Evolutionary conservation across 1,284 basidiomycete genomes (phyloP).

Genomic region (Phlebopus sp.): DNA sequence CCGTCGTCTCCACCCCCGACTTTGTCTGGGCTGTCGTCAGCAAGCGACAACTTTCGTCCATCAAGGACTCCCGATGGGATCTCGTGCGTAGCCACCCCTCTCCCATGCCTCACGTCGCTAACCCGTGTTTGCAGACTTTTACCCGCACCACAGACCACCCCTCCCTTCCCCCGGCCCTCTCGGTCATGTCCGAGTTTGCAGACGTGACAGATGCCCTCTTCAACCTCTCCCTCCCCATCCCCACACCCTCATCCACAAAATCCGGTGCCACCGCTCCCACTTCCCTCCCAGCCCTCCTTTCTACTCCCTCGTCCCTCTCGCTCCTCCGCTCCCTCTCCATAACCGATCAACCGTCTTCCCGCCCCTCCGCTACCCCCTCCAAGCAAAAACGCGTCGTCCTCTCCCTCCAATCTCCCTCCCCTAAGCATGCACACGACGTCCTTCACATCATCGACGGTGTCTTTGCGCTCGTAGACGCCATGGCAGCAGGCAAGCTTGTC

Average conservation of each 20-base stretch:
- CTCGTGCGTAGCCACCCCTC: conserved; percentile 53
- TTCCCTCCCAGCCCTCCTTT: conserved; percentile 56
- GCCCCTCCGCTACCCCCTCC: conserved; percentile 48
- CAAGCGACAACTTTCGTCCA: conserved; percentile 70
- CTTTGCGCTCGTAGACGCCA: conserved; percentile 72
- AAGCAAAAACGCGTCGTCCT: conserved; percentile 74
- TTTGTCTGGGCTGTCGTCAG: conserved; percentile 84
- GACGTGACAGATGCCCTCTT: conserved; percentile 79
- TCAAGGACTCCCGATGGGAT: conserved; percentile 80
- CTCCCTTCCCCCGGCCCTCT: conserved; percentile 55
- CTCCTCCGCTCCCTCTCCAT: conserved; percentile 79
- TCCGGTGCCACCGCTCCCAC: conserved; percentile 36
- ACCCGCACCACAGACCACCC: conserved; percentile 73
- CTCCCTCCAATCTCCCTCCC: conserved; percentile 56
- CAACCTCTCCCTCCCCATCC: conserved; percentile 46
- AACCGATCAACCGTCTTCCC: conserved; percentile 78
- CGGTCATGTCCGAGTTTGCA: conserved; percentile 80
- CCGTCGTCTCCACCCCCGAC: conserved; percentile 48
- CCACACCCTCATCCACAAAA: too few relatives aligned
- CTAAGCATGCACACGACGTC: conserved; percentile 46
- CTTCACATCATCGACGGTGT: conserved; percentile 59
- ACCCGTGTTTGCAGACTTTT: conserved; percentile 54
- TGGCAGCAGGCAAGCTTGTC: conserved; percentile 46
- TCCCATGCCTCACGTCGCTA: background rate
- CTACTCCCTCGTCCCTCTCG: conserved; percentile 62